Evolutionary conservation across 129 eudicot species (phyloP).

Genomic region (Pittosporum tobira): DNA sequence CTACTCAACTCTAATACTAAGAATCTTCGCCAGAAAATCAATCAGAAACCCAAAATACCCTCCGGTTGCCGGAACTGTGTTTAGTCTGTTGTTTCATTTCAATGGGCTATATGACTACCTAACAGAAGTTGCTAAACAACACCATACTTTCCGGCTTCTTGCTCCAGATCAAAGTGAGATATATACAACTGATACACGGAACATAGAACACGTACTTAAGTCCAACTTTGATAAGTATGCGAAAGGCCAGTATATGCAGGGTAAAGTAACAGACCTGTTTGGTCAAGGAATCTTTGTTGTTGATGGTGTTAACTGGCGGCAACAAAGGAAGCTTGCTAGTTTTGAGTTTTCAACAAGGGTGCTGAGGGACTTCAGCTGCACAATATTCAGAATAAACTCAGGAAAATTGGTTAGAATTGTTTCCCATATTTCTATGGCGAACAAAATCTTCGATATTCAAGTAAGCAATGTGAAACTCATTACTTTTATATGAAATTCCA

Average conservation of each 20-base stretch:
- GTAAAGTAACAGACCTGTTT: too few species aligned
- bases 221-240: too few species aligned
- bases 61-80: conserved; percentile 52
- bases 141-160: conserved; percentile 49
- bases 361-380: too few species aligned
- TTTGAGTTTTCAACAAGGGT: too few species aligned
- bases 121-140: conserved; percentile 26
- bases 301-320: conserved; percentile 57
- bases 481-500: too few species aligned
- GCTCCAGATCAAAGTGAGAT: conserved; percentile 38
- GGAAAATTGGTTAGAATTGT: too few species aligned
- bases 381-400: too few species aligned
- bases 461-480: too few species aligned
- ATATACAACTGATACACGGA: conserved; percentile 44
- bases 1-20: conserved; percentile 23
- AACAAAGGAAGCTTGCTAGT: too few species aligned
- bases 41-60: conserved; percentile 26
- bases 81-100: conserved; percentile 41
- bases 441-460: too few species aligned
- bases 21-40: conserved; percentile 39
- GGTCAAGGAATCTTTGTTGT: too few species aligned
- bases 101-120: conserved; percentile 42
- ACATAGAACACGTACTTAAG: conserved; percentile 60
- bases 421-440: too few species aligned
- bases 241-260: conserved; percentile 30